Evolutionary conservation across 805 yeast species (phyloP).

Genomic region (Candida ovalis): DNA sequence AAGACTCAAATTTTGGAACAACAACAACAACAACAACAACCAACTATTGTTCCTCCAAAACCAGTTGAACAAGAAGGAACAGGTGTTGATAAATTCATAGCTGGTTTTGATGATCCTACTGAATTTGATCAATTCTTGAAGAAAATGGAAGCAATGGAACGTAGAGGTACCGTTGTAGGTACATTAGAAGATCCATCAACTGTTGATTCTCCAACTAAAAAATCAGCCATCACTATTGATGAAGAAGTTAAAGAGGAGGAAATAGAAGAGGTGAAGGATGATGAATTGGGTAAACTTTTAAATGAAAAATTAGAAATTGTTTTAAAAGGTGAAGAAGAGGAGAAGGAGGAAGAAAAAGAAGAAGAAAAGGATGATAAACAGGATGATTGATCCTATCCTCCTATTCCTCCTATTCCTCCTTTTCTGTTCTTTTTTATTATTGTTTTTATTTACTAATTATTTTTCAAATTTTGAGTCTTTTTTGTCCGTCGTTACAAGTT

Average conservation of each 20-base stretch:
- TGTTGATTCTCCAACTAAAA: background rate
- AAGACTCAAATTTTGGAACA: background rate
- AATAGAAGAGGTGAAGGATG: conserved; percentile 1
- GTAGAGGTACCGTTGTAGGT: conserved; percentile 7
- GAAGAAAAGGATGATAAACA: background rate
- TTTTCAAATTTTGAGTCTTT: too few relatives aligned
- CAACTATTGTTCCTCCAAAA: background rate
- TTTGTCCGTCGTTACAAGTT: too few relatives aligned
- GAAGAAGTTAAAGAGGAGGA: conserved; percentile 2
- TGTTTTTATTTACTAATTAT: too few relatives aligned
- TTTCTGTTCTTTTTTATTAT: background rate
- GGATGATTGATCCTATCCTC: background rate
- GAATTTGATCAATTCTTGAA: conserved; percentile 16
- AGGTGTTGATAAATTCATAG: conserved; percentile 4
- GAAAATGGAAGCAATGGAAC: conserved; percentile 5
- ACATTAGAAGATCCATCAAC: background rate
- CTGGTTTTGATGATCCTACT: conserved; percentile 20
- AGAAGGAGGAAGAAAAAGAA: background rate
- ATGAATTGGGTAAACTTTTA: conserved; percentile 1
- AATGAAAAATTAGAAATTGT: background rate
- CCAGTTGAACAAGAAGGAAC: background rate
- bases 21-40: background rate
- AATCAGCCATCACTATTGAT: background rate
- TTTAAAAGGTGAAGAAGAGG: background rate
- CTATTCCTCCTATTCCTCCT: background rate